Conservation (phyloP, 202 grass and related monocot species). For the Digitaria exilis region DNA sequence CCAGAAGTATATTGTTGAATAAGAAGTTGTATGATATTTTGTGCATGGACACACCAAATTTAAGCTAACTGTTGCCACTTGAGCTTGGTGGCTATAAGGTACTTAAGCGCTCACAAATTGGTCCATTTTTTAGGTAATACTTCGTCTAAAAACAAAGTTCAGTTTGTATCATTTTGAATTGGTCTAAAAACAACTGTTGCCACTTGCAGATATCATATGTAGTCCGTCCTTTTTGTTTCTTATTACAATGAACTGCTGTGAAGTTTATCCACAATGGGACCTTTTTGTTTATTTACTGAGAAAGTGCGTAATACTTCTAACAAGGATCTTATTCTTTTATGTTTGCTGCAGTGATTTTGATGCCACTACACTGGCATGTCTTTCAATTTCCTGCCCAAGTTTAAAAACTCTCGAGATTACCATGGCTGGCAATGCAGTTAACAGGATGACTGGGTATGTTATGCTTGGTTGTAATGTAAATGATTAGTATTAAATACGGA, state of each 20-base stretch:
- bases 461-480: conserved; percentile 29
- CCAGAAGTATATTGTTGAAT: not conserved
- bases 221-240: not conserved
- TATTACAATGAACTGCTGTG: not conserved
- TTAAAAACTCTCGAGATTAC: conserved; percentile 85
- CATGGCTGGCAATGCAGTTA: conserved; percentile 64
- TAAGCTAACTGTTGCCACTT: not conserved
- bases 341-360: conserved; percentile 83
- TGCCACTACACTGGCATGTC: conserved; percentile 64
- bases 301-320: too few species aligned
- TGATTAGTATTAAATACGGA: not conserved
- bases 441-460: conserved; percentile 90
- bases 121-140: not conserved
- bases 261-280: not conserved
- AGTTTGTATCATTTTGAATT: not conserved
- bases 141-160: not conserved
- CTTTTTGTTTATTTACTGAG: conserved; percentile 5
- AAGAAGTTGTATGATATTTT: not conserved
- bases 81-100: not conserved
- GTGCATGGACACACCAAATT: not conserved
- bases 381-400: conserved; percentile 73
- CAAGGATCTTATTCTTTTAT: too few species aligned
- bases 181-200: not conserved
- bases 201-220: not conserved
- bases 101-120: not conserved